Percentiles rank a stretch among this genome's conserved stretches.
These are phyloP conservation scores for Penicillium roqueforti DNA, from an alignment of 495 filamentous ascomycete genomes.

Conservation along the genomic window DNA sequence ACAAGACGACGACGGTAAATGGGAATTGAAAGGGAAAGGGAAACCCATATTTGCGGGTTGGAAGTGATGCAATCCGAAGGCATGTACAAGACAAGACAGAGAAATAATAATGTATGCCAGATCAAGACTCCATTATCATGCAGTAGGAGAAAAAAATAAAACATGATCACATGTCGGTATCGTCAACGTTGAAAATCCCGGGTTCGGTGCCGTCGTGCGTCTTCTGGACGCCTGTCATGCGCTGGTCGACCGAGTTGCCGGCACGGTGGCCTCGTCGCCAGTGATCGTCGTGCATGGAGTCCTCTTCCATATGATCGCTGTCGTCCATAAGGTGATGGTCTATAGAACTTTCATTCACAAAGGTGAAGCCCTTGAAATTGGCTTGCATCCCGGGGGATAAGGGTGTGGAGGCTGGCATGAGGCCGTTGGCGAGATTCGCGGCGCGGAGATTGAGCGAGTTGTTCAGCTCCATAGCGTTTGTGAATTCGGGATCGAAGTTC, in stretches of 20 bases:
- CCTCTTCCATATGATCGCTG: slow-evolving; percentile 70
- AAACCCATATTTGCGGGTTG: slow-evolving; percentile 27
- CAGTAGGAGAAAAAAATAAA: slow-evolving; percentile 25
- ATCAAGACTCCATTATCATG: slow-evolving; percentile 46
- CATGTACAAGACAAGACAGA: slow-evolving; percentile 43
- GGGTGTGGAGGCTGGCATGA: slow-evolving; percentile 80
- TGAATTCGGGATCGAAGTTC: slow-evolving; percentile 98
- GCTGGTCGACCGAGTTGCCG: slow-evolving; percentile 45
- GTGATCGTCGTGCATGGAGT: slow-evolving; percentile 52
- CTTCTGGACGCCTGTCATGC: slow-evolving; percentile 72
- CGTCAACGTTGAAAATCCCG: slow-evolving; percentile 65
- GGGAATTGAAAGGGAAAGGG: slow-evolving; percentile 14
- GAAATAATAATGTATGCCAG: slow-evolving; percentile 26
- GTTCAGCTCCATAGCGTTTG: slow-evolving; percentile 72
- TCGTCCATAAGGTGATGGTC: slow-evolving; percentile 77
- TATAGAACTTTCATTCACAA: slow-evolving; percentile 94
- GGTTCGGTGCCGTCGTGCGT: slow-evolving; percentile 58
- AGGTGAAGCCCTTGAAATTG: slow-evolving; percentile 97
- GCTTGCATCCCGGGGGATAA: slow-evolving; percentile 93
- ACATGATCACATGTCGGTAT: slow-evolving; percentile 59
- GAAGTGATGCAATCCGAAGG: slow-evolving; percentile 23
- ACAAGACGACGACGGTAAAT: slow-evolving; percentile 6
- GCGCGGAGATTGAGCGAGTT: slow-evolving; percentile 83
- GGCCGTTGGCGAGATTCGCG: slow-evolving; percentile 66
- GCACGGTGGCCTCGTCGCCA: slow-evolving; percentile 39